These are phyloP conservation scores for Keithomyces neogunnii DNA, from an alignment of 2,329 filamentous ascomycete genomes.

Conservation along the genomic window DNA sequence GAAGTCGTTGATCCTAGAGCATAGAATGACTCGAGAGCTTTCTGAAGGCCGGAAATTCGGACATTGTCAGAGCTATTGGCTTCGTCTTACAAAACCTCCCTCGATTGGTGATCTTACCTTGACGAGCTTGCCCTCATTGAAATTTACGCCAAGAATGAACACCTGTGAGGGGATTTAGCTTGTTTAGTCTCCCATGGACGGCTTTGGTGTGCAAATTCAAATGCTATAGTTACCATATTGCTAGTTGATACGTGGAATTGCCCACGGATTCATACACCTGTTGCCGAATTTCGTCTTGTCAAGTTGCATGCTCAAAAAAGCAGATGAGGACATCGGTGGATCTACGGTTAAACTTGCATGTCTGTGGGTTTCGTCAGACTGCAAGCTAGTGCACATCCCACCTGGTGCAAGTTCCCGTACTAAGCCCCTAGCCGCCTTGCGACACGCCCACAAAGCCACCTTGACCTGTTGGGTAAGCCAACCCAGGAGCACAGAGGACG, in stretches of 20 bases:
- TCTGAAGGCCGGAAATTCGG: slow-evolving; percentile 29
- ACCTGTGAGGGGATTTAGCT: slow-evolving; percentile 40
- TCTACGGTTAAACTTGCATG: slow-evolving; percentile 14
- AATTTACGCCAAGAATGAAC: slow-evolving; percentile 80
- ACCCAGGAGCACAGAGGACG: too few species aligned
- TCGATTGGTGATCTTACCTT: slow-evolving; percentile 46
- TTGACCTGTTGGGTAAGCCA: too few species aligned
- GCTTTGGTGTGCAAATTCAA: not conserved
- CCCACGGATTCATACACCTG: not conserved
- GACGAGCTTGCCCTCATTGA: slow-evolving; percentile 74
- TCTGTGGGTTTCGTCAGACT: not conserved
- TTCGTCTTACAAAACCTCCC: not conserved
- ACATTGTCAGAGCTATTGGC: not conserved
- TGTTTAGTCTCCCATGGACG: not conserved
- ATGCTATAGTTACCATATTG: slow-evolving; percentile 2
- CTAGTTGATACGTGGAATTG: not conserved
- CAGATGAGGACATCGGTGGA: slow-evolving; percentile 14
- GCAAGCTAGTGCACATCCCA: not conserved
- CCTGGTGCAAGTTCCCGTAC: too few species aligned
- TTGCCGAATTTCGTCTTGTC: too few species aligned
- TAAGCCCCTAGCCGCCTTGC: too few species aligned
- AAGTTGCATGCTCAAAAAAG: not conserved
- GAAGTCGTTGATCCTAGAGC: slow-evolving; percentile 67
- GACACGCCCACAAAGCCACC: too few species aligned
- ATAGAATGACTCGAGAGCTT: slow-evolving; percentile 77